phyloP scores from a whole-genome alignment of 2,329 filamentous ascomycete genomes.

The Huntiella omanensis region DNA sequence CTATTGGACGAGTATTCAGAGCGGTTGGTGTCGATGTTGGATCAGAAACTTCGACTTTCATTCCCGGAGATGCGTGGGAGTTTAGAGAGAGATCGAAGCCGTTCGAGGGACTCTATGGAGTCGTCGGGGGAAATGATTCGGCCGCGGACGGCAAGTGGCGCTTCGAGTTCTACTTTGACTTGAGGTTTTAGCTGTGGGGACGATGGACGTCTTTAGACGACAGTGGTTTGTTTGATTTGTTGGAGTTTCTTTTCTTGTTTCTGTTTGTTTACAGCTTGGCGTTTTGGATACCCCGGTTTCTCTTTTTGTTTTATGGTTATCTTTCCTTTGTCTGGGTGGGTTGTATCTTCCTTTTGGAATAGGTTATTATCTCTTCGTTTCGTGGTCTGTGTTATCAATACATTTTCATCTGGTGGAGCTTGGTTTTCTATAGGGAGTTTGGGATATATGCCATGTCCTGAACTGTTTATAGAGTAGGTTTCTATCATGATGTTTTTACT shows the following conservation, averaged over 20 bases:
- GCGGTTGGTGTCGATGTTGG: slow-evolving; percentile 48
- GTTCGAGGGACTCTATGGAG: neutral
- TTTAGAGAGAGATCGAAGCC: slow-evolving; percentile 6
- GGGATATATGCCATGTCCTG: too few relatives aligned
- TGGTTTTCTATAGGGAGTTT: too few relatives aligned
- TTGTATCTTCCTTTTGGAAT: slow-evolving; percentile 1
- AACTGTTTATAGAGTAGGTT: neutral
- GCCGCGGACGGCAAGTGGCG: slow-evolving; percentile 19
- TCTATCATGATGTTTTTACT: neutral
- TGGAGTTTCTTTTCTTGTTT: slow-evolving; percentile 12
- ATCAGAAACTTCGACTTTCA: slow-evolving; percentile 45
- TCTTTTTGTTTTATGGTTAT: neutral
- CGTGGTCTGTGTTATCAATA: neutral
- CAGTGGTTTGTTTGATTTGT: slow-evolving; percentile 2
- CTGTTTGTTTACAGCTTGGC: slow-evolving; percentile 1
- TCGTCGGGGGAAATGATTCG: slow-evolving; percentile 15
- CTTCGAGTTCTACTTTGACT: slow-evolving; percentile 16
- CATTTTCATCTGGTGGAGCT: neutral
- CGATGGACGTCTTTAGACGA: neutral
- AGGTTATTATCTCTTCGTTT: neutral
- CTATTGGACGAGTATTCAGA: slow-evolving; percentile 61
- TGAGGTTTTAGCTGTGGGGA: slow-evolving; percentile 2
- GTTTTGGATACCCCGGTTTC: neutral
- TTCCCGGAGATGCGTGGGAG: slow-evolving; percentile 18
- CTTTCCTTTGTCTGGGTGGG: neutral